Percentiles rank a stretch among this genome's conserved stretches.
phyloP scores from a whole-genome alignment of 192 early-diverging fungal species.

The Coemansia sp. region DNA sequence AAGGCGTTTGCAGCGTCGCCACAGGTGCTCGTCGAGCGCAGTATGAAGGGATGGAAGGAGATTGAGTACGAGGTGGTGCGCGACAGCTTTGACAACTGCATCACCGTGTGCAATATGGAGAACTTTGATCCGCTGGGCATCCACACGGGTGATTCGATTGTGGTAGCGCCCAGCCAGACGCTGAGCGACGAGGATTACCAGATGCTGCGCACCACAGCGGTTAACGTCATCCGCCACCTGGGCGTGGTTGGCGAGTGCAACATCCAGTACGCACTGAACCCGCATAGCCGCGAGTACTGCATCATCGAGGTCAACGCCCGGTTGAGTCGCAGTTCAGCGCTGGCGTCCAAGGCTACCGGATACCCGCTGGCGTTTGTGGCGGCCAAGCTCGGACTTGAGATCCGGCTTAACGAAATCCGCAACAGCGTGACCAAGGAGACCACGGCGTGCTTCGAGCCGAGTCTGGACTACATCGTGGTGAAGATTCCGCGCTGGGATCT shows the following conservation, averaged over 20 bases:
- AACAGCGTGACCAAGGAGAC: conserved; percentile 96
- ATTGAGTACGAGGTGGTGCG: conserved; percentile 98
- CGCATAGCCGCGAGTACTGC: conserved; percentile 90
- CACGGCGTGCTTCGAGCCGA: conserved; percentile 96
- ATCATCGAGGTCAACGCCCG: conserved; percentile 99
- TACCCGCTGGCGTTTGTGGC: conserved; percentile 98
- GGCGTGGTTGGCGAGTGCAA: conserved; percentile 99
- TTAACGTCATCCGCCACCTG: conserved; percentile 95
- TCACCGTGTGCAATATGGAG: conserved; percentile 99
- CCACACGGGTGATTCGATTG: conserved; percentile 99
- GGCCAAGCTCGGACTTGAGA: conserved; percentile 92
- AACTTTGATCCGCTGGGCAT: conserved; percentile 99
- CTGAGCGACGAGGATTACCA: conserved; percentile 97
- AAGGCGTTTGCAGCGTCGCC: conserved; percentile 91
- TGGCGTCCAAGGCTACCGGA: conserved; percentile 97
- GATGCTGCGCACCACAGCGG: conserved; percentile 95
- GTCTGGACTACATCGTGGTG: conserved; percentile 87
- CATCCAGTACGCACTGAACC: conserved; percentile 98
- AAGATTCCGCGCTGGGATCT: conserved; percentile 93
- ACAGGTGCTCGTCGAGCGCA: conserved; percentile 91
- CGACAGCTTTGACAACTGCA: conserved; percentile 93
- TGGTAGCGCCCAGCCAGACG: conserved; percentile 97
- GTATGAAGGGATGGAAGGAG: conserved; percentile 99
- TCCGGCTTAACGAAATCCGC: conserved; percentile 88
- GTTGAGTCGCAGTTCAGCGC: conserved; percentile 85